Evolutionary conservation across 176 grass and related monocot genomes (phyloP).

Genomic region (Ensete glaucum): DNA sequence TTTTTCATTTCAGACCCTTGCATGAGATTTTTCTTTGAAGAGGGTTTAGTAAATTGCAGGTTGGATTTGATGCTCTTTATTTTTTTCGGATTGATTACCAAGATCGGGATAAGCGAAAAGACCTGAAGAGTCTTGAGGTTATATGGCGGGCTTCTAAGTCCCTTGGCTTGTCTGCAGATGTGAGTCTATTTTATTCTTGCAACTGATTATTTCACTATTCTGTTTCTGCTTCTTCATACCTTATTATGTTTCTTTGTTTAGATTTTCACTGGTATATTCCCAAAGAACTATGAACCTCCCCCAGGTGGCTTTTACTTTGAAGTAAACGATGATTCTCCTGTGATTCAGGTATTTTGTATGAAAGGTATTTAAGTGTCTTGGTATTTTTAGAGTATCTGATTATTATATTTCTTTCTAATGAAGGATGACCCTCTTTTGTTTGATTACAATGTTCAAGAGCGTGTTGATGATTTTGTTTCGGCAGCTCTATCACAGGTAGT

Average conservation of each 20-base stretch:
- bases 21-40: neutral
- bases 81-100: slow-evolving; percentile 93
- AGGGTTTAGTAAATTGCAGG: slow-evolving; percentile 34
- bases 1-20: neutral
- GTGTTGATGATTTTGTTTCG: slow-evolving; percentile 92
- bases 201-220: neutral
- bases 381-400: neutral
- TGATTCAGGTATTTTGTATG: slow-evolving; percentile 59
- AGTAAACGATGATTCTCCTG: slow-evolving; percentile 61
- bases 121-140: slow-evolving; percentile 72
- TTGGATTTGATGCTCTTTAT: slow-evolving; percentile 94
- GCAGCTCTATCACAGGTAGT: slow-evolving; percentile 85
- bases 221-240: neutral
- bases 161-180: slow-evolving; percentile 71
- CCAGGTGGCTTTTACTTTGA: slow-evolving; percentile 92
- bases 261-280: slow-evolving; percentile 94
- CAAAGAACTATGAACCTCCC: slow-evolving; percentile 94
- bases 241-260: slow-evolving; percentile 20
- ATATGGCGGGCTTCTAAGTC: slow-evolving; percentile 83
- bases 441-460: slow-evolving; percentile 89
- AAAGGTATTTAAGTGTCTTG: neutral
- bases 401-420: slow-evolving; percentile 10
- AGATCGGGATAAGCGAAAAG: slow-evolving; percentile 66
- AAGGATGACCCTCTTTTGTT: slow-evolving; percentile 86
- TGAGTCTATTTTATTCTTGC: slow-evolving; percentile 27